Conservation (phyloP, 2,329 filamentous ascomycete genomes). For the Fusarium begoniae region DNA sequence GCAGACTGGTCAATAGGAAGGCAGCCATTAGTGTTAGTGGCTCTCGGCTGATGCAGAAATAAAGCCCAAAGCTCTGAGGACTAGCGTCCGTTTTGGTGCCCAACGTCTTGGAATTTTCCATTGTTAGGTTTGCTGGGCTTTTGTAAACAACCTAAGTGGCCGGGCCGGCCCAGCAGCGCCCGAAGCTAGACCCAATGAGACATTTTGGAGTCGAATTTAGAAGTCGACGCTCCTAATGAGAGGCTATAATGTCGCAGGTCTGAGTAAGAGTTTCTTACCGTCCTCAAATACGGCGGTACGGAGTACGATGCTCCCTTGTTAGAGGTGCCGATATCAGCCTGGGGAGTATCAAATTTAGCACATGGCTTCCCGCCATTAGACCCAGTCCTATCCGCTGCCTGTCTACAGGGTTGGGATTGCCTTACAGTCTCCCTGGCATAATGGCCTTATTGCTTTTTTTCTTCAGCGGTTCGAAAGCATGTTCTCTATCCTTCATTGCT, state of each 20-base stretch:
- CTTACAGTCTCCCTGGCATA: conserved; percentile 26
- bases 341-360: conserved; percentile 33
- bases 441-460: conserved; percentile 29
- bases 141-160: conserved; percentile 27
- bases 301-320: not conserved
- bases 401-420: conserved; percentile 21
- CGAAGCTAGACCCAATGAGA: conserved; percentile 35
- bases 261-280: conserved; percentile 17
- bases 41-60: conserved; percentile 39
- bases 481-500: conserved; percentile 15
- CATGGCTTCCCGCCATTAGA: conserved; percentile 37
- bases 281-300: not conserved
- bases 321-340: conserved; percentile 30
- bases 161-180: conserved; percentile 42
- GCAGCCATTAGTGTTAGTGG: conserved; percentile 36
- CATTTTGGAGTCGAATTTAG: conserved; percentile 22
- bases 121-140: conserved; percentile 28
- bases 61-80: conserved; percentile 31
- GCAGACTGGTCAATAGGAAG: conserved; percentile 41
- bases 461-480: conserved; percentile 18
- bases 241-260: conserved; percentile 10
- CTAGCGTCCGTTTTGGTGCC: conserved; percentile 44
- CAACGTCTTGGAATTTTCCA: conserved; percentile 34
- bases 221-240: conserved; percentile 11
- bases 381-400: conserved; percentile 8